Evolutionary conservation across 1,139 yeast species (phyloP).

Genomic region (Blastobotrys apis): DNA sequence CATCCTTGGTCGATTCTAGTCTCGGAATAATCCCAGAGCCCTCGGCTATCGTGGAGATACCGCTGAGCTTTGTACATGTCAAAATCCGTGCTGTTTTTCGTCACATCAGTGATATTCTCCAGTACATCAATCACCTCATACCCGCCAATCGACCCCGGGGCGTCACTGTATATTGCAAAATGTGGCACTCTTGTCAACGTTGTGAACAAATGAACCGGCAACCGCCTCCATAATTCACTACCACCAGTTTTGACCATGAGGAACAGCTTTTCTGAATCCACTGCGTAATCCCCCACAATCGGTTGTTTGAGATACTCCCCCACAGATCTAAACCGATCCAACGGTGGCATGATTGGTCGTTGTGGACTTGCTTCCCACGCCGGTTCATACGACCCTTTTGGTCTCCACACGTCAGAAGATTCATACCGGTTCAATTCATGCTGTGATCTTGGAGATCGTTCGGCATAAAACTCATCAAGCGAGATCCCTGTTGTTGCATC

Average conservation of each 20-base stretch:
- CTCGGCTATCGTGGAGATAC: constrained; percentile 26
- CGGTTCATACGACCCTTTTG: background rate
- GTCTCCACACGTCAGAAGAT: constrained; percentile 17
- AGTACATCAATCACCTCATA: constrained; percentile 35
- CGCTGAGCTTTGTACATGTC: constrained; percentile 30
- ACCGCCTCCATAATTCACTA: constrained; percentile 36
- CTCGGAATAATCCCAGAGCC: constrained; percentile 23
- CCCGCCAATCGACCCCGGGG: constrained; percentile 33
- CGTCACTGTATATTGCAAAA: constrained; percentile 37
- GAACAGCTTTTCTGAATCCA: constrained; percentile 27
- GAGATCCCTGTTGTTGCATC: no score
- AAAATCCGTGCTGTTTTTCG: constrained; percentile 24
- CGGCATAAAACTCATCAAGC: background rate
- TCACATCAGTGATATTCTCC: constrained; percentile 22
- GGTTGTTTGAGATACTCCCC: constrained; percentile 11
- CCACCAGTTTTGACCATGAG: constrained; percentile 38
- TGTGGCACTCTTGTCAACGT: constrained; percentile 35
- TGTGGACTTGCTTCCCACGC: background rate
- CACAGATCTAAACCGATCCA: background rate
- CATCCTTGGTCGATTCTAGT: constrained; percentile 30
- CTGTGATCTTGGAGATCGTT: background rate
- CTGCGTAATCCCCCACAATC: constrained; percentile 27
- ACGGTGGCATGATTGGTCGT: background rate
- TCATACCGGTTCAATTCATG: constrained; percentile 5
- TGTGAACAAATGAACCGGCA: constrained; percentile 37